Evolutionary conservation across 306 rosid genomes (phyloP), one percentile per base, ranked within the genome.

Genomic region (Styphnolobium japonicum): DNA sequence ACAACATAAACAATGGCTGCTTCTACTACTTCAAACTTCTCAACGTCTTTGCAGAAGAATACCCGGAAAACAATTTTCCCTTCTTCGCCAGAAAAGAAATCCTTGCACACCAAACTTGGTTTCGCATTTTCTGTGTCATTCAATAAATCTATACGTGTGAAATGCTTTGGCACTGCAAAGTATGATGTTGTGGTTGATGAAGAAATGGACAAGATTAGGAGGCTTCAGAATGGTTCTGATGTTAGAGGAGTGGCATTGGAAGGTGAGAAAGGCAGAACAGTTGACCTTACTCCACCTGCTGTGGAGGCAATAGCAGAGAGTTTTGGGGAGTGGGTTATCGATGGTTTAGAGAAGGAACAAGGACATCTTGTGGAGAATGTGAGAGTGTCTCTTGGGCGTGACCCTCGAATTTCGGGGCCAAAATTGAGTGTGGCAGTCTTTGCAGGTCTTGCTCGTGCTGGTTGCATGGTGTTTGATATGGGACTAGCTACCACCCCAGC

Each of bases 211-310:
- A 87, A 40, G 80, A 92, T 92, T 39, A 79, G 85, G 79, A 84
- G 98, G 87, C 97, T 94, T 22, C 98, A 94, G 77, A 94, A 94
- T 4, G 98, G 98, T 51, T 89, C 98, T 3, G 98, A 94, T 22
- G 92, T 94, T 74, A 87, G 97, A 39, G 97, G 97, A 53, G 93
- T 91, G 75, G 97, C 97, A 16, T 12, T 94, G 89, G 88, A 83
- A 65, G 97, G 98, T 3, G 98, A 94, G 83, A 91, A 82, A 80
- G 92, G 94, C 2, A 84, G 98, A 82, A 42, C 43, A 7, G 95
- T 92, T 66, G 90, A 92, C 66, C 88, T 94, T 10, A 87, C 89
- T 6, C 93, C 90, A 2, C 89, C 97, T 0, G 92, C 97, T 1
- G 90, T 90, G 57, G 97, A 92, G 77, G 97, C 98, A 7, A 86